A percentile compares a stretch with the other conserved stretches of the same genome.
phyloP scores from a whole-genome alignment of 2,329 filamentous ascomycete genomes.

The Geosmithia morbida region DNA sequence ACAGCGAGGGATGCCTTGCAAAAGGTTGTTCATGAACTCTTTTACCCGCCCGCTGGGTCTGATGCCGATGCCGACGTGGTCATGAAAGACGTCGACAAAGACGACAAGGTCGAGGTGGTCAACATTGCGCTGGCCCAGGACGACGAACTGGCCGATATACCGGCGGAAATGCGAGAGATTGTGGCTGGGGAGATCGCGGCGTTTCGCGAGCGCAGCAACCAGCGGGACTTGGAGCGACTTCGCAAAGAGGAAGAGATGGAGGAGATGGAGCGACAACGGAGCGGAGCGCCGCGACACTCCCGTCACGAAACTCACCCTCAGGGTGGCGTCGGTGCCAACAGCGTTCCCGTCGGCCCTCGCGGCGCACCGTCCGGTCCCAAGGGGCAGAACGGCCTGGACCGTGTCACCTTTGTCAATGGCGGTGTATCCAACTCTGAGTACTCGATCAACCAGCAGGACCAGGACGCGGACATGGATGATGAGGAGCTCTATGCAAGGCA shows the following conservation, averaged over 20 bases:
- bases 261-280: slow-evolving; percentile 64
- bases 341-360: neutral
- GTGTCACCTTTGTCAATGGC: slow-evolving; percentile 65
- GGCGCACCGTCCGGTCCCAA: slow-evolving; percentile 58
- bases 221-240: slow-evolving; percentile 76
- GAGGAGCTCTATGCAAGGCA: slow-evolving; percentile 67
- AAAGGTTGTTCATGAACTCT: slow-evolving; percentile 54
- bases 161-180: slow-evolving; percentile 87
- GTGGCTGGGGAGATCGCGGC: slow-evolving; percentile 89
- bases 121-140: slow-evolving; percentile 80
- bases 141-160: slow-evolving; percentile 90
- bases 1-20: slow-evolving; percentile 54
- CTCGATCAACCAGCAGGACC: slow-evolving; percentile 55
- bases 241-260: slow-evolving; percentile 87
- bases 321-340: slow-evolving; percentile 49
- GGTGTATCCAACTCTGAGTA: slow-evolving; percentile 46
- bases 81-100: slow-evolving; percentile 53
- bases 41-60: slow-evolving; percentile 43
- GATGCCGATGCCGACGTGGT: slow-evolving; percentile 44
- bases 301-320: slow-evolving; percentile 59
- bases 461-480: slow-evolving; percentile 79
- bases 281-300: slow-evolving; percentile 44
- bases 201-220: slow-evolving; percentile 83
- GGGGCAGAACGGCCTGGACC: slow-evolving; percentile 43
- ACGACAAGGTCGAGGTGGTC: slow-evolving; percentile 65